Percentiles rank a stretch among this genome's conserved stretches.
These are phyloP conservation scores for Candida montana DNA, from an alignment of 805 yeast genomes.

Conservation along the genomic window DNA sequence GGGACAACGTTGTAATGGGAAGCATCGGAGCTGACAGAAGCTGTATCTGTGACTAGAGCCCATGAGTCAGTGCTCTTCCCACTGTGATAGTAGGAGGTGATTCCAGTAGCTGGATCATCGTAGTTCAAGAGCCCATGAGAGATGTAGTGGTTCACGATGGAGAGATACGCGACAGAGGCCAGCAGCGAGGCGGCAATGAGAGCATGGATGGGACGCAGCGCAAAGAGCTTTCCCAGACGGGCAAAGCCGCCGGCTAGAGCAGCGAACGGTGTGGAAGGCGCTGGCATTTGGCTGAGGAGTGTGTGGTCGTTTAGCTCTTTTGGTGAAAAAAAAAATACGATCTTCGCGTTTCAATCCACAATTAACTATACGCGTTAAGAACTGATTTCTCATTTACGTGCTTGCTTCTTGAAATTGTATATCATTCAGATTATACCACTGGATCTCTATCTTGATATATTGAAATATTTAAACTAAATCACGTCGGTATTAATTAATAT, in stretches of 20 bases:
- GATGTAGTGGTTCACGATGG: slow-evolving; percentile 63
- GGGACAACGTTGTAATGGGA: slow-evolving; percentile 48
- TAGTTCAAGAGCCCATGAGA: slow-evolving; percentile 23
- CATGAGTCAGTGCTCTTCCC: too few species aligned
- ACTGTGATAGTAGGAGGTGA: slow-evolving; percentile 30
- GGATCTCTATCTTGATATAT: too few species aligned
- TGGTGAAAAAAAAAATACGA: neutral
- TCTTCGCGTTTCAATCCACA: slow-evolving; percentile 1
- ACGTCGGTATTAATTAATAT: too few species aligned
- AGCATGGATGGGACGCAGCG: slow-evolving; percentile 82
- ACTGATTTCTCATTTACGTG: too few species aligned
- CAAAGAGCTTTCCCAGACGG: slow-evolving; percentile 47
- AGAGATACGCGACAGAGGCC: slow-evolving; percentile 76
- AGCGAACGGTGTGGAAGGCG: slow-evolving; percentile 26
- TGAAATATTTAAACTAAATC: too few species aligned
- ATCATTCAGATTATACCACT: too few species aligned
- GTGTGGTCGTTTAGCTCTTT: neutral
- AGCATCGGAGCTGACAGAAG: slow-evolving; percentile 39
- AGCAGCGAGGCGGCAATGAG: slow-evolving; percentile 65
- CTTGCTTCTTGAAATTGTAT: too few species aligned
- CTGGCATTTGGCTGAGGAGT: slow-evolving; percentile 1
- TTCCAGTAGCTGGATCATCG: slow-evolving; percentile 12
- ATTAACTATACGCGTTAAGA: too few species aligned
- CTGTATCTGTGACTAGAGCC: slow-evolving; percentile 25
- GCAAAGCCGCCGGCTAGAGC: slow-evolving; percentile 38